A percentile compares a stretch with the other conserved stretches of the same genome.
These are phyloP conservation scores for Botryotinia convoluta DNA, from an alignment of 2,329 filamentous ascomycete species.

Conservation along the genomic window DNA sequence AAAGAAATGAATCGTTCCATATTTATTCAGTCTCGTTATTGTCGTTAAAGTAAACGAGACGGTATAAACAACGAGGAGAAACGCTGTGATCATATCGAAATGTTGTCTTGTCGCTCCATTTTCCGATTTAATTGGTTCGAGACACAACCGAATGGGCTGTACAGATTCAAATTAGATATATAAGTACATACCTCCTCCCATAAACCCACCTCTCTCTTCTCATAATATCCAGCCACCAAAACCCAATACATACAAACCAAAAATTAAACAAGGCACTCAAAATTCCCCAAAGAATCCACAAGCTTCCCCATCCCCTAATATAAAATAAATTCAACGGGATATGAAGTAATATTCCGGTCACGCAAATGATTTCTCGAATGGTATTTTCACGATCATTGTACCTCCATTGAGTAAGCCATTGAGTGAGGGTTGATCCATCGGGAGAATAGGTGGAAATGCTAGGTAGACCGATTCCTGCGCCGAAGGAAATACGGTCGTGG, in stretches of 20 bases:
- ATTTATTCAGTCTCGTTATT: neutral
- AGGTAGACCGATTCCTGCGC: neutral
- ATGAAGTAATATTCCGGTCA: neutral
- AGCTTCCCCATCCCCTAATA: neutral
- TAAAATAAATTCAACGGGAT: neutral
- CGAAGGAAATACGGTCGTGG: neutral
- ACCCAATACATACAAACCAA: neutral
- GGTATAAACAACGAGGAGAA: neutral
- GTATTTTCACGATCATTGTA: neutral
- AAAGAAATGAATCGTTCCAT: neutral
- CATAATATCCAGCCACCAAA: slow-evolving; percentile 1
- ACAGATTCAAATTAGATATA: neutral
- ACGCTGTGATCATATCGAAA: neutral
- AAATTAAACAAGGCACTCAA: neutral
- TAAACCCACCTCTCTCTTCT: neutral
- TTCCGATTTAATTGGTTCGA: neutral
- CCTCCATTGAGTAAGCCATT: neutral
- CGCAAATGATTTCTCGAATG: neutral
- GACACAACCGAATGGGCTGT: neutral
- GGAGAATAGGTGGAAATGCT: neutral
- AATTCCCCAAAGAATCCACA: neutral
- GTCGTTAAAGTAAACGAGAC: neutral
- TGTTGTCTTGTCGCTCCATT: neutral
- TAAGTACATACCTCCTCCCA: neutral
- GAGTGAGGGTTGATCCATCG: neutral